phyloP scores from a whole-genome alignment of 176 grass and related monocot genomes.

The Triticum dicoccoides region DNA sequence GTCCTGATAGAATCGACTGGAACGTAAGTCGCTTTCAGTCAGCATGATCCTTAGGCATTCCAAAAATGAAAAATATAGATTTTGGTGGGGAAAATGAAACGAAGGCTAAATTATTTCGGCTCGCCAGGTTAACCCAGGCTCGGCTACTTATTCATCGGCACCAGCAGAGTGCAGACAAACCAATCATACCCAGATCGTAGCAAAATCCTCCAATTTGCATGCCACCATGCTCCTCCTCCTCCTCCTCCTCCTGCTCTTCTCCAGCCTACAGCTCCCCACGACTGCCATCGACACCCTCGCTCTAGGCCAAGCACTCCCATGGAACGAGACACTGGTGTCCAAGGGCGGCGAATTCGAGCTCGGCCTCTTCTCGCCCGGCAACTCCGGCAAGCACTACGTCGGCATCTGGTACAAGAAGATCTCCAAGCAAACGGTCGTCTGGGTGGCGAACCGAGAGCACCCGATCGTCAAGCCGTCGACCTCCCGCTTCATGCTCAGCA shows the following conservation, averaged over 20 bases:
- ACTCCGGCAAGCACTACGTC: constrained; percentile 49
- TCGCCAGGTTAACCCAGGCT: neutral
- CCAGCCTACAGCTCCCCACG: constrained; percentile 1
- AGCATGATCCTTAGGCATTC: too few relatives aligned
- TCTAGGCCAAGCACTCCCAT: constrained; percentile 42
- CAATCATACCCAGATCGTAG: neutral
- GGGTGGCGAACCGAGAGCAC: constrained; percentile 56
- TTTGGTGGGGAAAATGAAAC: neutral
- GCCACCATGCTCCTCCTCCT: constrained; percentile 29
- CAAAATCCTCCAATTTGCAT: neutral
- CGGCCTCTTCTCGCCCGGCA: constrained; percentile 56
- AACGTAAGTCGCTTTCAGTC: too few relatives aligned
- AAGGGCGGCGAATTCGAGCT: constrained; percentile 56
- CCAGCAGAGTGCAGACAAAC: neutral
- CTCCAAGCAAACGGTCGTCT: constrained; percentile 44
- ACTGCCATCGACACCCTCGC: constrained; percentile 37
- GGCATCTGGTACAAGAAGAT: constrained; percentile 63
- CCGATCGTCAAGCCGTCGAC: constrained; percentile 37
- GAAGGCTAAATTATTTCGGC: neutral
- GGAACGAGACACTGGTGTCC: constrained; percentile 56
- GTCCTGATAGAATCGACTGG: too few relatives aligned
- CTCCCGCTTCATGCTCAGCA: constrained; percentile 32
- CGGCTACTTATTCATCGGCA: neutral
- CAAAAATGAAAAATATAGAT: too few relatives aligned
- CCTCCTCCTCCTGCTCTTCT: constrained; percentile 30